These are phyloP conservation scores for Mantamonas sphyraenae DNA, from an alignment of 78 protist genomes.

Conservation along the genomic window DNA sequence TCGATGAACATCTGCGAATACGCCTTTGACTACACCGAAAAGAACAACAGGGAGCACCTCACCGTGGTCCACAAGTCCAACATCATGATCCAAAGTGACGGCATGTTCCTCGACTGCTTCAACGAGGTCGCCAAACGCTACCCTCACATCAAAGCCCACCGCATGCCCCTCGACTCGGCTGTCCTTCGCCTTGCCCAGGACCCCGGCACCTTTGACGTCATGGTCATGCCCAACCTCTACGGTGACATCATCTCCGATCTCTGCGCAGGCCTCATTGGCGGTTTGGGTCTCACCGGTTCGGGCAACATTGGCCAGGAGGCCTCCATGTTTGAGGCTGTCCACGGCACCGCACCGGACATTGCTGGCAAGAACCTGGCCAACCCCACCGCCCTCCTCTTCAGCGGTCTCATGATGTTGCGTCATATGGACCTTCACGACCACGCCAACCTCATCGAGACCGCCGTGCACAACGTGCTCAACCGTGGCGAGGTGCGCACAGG, in stretches of 20 bases:
- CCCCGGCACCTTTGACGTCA: slow-evolving; percentile 66
- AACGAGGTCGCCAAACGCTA: slow-evolving; percentile 64
- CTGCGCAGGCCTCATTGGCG: slow-evolving; percentile 77
- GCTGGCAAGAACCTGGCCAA: slow-evolving; percentile 70
- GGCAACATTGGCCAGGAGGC: slow-evolving; percentile 69
- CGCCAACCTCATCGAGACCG: background rate
- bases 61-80: slow-evolving; percentile 74
- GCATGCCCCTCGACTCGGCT: slow-evolving; percentile 44
- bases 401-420: slow-evolving; percentile 67
- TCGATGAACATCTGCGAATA: slow-evolving; percentile 19
- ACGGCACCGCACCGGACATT: slow-evolving; percentile 72
- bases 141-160: slow-evolving; percentile 59
- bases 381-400: slow-evolving; percentile 71
- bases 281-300: slow-evolving; percentile 76
- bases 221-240: slow-evolving; percentile 72
- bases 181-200: slow-evolving; percentile 34
- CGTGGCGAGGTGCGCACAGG: slow-evolving; percentile 11
- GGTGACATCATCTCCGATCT: slow-evolving; percentile 81
- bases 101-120: slow-evolving; percentile 58
- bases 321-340: slow-evolving; percentile 71
- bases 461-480: background rate
- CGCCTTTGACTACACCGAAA: slow-evolving; percentile 28
- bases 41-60: slow-evolving; percentile 13
- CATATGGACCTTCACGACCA: slow-evolving; percentile 19
- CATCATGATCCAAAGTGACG: slow-evolving; percentile 63